Evolutionary conservation across 257 asterid genomes (phyloP), one percentile per base, ranked within the genome.

Genomic region (Verbascum thapsus): DNA sequence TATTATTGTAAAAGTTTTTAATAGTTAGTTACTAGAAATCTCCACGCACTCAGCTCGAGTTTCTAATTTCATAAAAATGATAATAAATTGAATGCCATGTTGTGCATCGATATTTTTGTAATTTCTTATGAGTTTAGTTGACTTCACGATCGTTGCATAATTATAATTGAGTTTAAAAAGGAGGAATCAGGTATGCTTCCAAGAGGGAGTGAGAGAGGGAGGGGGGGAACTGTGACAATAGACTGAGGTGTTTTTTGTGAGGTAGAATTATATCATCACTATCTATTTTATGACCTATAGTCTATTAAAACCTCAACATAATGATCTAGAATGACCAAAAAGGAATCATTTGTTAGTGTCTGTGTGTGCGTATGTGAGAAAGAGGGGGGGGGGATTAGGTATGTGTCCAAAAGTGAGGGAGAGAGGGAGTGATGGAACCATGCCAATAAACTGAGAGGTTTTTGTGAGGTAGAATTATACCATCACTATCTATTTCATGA

Each of bases 401-500:
- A 26, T 26, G 32, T 5, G 5, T 26, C 32, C 32, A 5, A 1
- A 2, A 5, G 32, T 1, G 32, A 26, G 32, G 32, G 32, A 1
- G 32, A 26, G 32, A 26, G 32, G 32, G 32, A 26, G 32, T 26
- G 3, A 26, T 2, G 32, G 32, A 26, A 19, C 23, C 10, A 44
- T 13, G 23, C 42, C 32, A 22, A n/a, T 8, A 19, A 47, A 57
- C 49, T 47, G 13, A 32, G 43, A 49, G 35, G 26, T 63, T 26
- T 18, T 45, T 9, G 30, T 22, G 53, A 61, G 38, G 22, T 37
- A 48, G 37, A 41, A 22, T 41, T 39, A 13, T 13, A 7, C 22
- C 38, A 42, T 32, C 37, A 54, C 13, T 15, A 61, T 61, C 37
- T 60, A 51, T 61, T 60, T 26, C 23, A 61, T 45, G 32, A 5